Base-by-base conservation (phyloP, 495 filamentous ascomycete genomes). In the Hypoxylon fuscum region DNA sequence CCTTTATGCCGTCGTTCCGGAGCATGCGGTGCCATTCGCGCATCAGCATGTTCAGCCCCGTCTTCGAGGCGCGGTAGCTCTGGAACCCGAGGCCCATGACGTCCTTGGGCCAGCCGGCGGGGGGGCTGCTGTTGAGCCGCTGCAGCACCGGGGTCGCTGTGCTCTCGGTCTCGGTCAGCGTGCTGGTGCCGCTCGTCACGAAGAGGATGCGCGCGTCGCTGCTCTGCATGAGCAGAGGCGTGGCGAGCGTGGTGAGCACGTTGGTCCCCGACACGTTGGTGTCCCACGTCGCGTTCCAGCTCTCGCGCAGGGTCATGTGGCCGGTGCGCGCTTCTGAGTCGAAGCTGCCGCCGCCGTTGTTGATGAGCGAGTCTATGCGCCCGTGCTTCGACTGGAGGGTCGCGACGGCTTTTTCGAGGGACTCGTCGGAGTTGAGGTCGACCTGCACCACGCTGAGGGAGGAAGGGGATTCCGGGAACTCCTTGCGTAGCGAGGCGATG, bases 11-110 rank as follows among this genome's bases (percentile, higher is more conserved):
- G 52, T 89, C 87, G 14, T 81, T 76, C 53, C 75, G 74, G 45
- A 89, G 66, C 6, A 77, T 62, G 5, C 78, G 72, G 18, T 59
- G 21, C 85, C 85, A 90, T 50, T 84, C 80, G 27, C 78, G 74
- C 84, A 88, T 86, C 72, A 88, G 31, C 86, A 88, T 89, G 55
- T 89, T 88, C 64, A 90, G 53, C 6, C 80, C 86, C 0, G 84
- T 79, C 74, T 90, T 89, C 22, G 74, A 68, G 45, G 71, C 75
- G 34, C n/a, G 31, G 2, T 8, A 56, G 11, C 11, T 42, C 62
- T 6, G 32, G n/a, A 0, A 35, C 53, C 21, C 9, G 44, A 15
- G n/a, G 4, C 31, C 31, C 10, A 11, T 12, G 31, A 29, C 27
- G 5, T 34, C n/a, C 44, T 66, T 68, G 2, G 70, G 70, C 66